phyloP scores from a whole-genome alignment of 352 stramenopile species.

The Thalassiosira allenii region DNA sequence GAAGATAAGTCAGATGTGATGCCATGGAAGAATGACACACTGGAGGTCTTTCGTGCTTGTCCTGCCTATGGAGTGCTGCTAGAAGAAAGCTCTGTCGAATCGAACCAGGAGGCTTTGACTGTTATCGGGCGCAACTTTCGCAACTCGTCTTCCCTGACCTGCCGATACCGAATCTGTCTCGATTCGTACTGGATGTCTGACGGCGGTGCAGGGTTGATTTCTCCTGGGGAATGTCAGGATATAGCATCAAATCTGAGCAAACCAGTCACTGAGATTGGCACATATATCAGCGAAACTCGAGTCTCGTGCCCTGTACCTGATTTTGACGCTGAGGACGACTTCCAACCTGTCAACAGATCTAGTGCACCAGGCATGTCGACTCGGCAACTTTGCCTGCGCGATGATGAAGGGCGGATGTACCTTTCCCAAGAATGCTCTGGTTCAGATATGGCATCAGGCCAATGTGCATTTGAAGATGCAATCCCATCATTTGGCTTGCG shows the following conservation, averaged over 20 bases:
- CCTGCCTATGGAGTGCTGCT: conserved; percentile 68
- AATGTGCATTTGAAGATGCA: conserved; percentile 44
- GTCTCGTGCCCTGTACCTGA: conserved; percentile 54
- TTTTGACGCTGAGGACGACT: conserved; percentile 23
- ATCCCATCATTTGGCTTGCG: conserved; percentile 43
- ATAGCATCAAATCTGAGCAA: conserved; percentile 35
- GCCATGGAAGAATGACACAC: conserved; percentile 94
- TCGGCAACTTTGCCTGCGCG: conserved; percentile 48
- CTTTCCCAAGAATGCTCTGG: conserved; percentile 59
- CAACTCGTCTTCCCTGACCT: conserved; percentile 89
- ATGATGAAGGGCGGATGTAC: conserved; percentile 44
- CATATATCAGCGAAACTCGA: conserved; percentile 55
- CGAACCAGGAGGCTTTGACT: conserved; percentile 87
- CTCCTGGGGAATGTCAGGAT: conserved; percentile 33
- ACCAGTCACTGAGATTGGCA: conserved; percentile 33
- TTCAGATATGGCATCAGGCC: conserved; percentile 25
- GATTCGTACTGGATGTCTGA: conserved; percentile 33
- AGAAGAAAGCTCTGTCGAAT: conserved; percentile 42
- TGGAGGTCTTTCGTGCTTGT: conserved; percentile 92
- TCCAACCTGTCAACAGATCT: conserved; percentile 26
- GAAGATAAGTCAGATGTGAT: conserved; percentile 67
- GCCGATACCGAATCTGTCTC: conserved; percentile 80
- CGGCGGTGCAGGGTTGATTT: conserved; percentile 25
- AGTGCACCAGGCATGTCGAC: not conserved
- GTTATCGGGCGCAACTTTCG: conserved; percentile 96